Conservation (phyloP, 148 eudicot species). For the Diospyros lotus region DNA sequence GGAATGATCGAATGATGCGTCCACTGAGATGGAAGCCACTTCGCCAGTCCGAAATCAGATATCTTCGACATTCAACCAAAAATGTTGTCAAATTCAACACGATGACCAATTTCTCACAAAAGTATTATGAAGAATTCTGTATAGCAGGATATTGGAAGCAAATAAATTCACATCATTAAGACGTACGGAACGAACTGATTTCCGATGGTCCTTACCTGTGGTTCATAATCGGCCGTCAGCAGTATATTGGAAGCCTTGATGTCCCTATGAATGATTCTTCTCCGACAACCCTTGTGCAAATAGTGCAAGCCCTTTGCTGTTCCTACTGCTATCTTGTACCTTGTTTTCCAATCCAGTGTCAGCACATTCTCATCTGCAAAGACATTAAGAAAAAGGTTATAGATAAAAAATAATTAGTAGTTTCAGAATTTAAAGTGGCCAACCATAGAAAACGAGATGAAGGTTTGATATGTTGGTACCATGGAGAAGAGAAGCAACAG, state of each 20-base stretch:
- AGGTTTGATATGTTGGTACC: conserved; percentile 30
- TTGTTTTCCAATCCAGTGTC: conserved; percentile 71
- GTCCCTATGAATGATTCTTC: conserved; percentile 93
- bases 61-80: conserved; percentile 37
- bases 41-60: conserved; percentile 95
- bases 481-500: conserved; percentile 89
- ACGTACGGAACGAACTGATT: background rate
- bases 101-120: too few relatives aligned
- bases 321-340: conserved; percentile 80
- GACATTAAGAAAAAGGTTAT: background rate
- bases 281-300: conserved; percentile 86
- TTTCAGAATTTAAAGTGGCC: too few relatives aligned
- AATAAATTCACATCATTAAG: too few relatives aligned
- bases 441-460: too few relatives aligned
- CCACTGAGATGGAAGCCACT: conserved; percentile 99
- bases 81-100: background rate
- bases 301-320: conserved; percentile 83
- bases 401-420: too few relatives aligned
- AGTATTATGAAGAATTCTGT: too few relatives aligned
- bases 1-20: conserved; percentile 91
- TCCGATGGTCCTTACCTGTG: conserved; percentile 46
- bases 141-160: too few relatives aligned
- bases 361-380: conserved; percentile 60
- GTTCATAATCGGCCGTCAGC: conserved; percentile 64
- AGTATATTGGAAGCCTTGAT: conserved; percentile 81